Conservation (phyloP, 1,139 yeast species). For the Blastobotrys apis region DNA sequence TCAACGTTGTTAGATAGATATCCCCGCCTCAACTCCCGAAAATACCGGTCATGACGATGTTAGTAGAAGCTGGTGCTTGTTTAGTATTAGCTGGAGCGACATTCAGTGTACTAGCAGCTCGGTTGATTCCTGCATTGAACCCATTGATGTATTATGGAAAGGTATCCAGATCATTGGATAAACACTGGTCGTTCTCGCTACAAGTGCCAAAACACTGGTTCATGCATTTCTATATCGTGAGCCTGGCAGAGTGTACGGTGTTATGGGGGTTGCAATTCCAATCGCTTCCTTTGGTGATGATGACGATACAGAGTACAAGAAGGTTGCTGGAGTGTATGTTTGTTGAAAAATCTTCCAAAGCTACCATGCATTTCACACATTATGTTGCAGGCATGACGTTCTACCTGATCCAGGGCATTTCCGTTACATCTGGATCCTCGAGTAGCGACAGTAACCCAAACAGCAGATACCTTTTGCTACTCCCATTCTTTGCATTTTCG, state of each 20-base stretch:
- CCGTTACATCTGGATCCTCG: constrained; percentile 20
- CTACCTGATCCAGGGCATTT: constrained; percentile 44
- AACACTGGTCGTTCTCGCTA: constrained; percentile 18
- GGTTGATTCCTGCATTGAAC: constrained; percentile 24
- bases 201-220: constrained; percentile 50
- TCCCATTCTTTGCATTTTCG: constrained; percentile 44
- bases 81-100: constrained; percentile 11
- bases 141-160: constrained; percentile 30
- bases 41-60: too few species aligned
- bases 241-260: constrained; percentile 21
- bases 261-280: constrained; percentile 16
- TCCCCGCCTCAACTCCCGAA: too few species aligned
- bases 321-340: constrained; percentile 57
- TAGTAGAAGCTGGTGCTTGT: neutral
- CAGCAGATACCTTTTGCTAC: neutral
- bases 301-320: constrained; percentile 57
- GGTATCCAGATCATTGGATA: constrained; percentile 16
- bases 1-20: too few species aligned
- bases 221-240: constrained; percentile 40
- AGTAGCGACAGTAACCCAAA: neutral
- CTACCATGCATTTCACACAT: constrained; percentile 72
- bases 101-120: constrained; percentile 28
- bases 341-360: constrained; percentile 47
- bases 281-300: constrained; percentile 32
- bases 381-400: constrained; percentile 70